phyloP scores from a whole-genome alignment of 2,329 filamentous ascomycete species.

The Aspergillus jensenii region DNA sequence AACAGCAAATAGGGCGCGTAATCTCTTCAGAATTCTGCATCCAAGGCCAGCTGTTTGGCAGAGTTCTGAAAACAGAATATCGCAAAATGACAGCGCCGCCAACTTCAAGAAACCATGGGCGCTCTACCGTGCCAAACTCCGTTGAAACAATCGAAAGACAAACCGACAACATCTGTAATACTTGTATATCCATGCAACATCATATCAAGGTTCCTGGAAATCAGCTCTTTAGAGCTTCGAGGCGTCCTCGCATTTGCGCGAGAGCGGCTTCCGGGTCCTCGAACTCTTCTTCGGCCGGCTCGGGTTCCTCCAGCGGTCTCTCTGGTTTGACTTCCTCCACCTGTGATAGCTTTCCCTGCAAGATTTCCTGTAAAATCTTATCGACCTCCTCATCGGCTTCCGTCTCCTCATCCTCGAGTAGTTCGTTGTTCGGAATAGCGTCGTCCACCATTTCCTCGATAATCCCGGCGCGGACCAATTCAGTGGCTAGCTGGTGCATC shows the following conservation, averaged over 20 bases:
- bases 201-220: not conserved
- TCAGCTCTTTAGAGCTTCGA: conserved; percentile 89
- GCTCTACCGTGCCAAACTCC: conserved; percentile 19
- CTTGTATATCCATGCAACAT: not conserved
- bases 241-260: conserved; percentile 86
- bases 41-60: conserved; percentile 26
- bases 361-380: conserved; percentile 85
- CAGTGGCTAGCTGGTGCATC: conserved; percentile 82
- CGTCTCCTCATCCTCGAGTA: conserved; percentile 68
- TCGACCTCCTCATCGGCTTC: conserved; percentile 86
- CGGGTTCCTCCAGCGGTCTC: conserved; percentile 52
- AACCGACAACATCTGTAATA: not conserved
- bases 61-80: conserved; percentile 11
- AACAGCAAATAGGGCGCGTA: not conserved
- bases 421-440: conserved; percentile 70
- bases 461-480: conserved; percentile 91
- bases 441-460: conserved; percentile 98
- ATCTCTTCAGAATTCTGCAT: conserved; percentile 6
- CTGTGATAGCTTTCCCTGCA: conserved; percentile 77
- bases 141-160: conserved; percentile 6
- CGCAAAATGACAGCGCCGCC: not conserved
- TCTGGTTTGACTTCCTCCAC: conserved; percentile 59
- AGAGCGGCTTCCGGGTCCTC: conserved; percentile 87
- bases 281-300: conserved; percentile 67
- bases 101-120: conserved; percentile 2